phyloP scores from a whole-genome alignment of 768 basidiomycete species.

The Hortiboletus campestris region DNA sequence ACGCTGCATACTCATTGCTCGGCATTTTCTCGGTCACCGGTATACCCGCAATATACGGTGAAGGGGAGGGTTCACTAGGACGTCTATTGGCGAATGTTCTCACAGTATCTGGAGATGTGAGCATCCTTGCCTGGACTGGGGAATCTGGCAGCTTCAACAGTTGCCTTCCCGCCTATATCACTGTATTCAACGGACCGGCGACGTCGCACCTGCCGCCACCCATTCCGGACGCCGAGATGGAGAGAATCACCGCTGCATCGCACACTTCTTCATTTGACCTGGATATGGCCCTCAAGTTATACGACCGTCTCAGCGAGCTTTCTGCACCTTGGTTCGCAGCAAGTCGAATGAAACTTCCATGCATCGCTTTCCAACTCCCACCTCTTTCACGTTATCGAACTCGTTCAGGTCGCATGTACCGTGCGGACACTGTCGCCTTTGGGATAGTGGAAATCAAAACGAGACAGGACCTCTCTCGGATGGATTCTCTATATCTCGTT shows the following conservation, averaged over 20 bases:
- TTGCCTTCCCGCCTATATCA: too few species aligned
- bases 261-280: not conserved
- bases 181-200: not conserved
- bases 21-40: too few species aligned
- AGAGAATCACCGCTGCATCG: not conserved
- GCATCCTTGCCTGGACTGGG: too few species aligned
- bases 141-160: too few species aligned
- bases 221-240: not conserved
- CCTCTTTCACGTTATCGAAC: not conserved
- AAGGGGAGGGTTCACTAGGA: too few species aligned
- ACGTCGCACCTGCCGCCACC: not conserved
- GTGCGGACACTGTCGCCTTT: not conserved
- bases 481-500: not conserved
- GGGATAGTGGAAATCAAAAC: conserved; percentile 1
- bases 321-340: not conserved
- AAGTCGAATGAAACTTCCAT: conserved; percentile 3
- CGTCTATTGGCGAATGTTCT: too few species aligned
- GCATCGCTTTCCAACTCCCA: not conserved
- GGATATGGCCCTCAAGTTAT: not conserved
- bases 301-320: not conserved
- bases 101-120: too few species aligned
- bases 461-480: not conserved
- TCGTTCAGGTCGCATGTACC: not conserved
- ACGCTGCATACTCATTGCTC: too few species aligned
- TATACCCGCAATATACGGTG: too few species aligned